Percentiles rank a stretch among this genome's conserved stretches.
phyloP scores from a whole-genome alignment of 371 early-diverging fungal genomes.

The Dinochytrium kinnereticum region DNA sequence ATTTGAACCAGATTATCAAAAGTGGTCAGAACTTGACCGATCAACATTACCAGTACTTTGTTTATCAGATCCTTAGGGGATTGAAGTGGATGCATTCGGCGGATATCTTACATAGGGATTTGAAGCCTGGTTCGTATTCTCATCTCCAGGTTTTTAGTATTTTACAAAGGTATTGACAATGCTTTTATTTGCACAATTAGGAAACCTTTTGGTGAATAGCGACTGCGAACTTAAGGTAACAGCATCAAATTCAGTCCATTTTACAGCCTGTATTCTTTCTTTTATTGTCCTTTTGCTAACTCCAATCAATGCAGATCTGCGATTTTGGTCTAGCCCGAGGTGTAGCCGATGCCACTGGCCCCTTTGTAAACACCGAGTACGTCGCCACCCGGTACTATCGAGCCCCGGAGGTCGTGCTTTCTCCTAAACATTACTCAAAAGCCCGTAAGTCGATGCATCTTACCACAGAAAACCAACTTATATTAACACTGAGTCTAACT shows the following conservation, averaged over 20 bases:
- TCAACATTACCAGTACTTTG: conserved; percentile 62
- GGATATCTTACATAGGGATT: conserved; percentile 69
- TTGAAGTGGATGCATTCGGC: conserved; percentile 68
- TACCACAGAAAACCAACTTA: not conserved
- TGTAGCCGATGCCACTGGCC: conserved; percentile 71
- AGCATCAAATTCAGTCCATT: too few relatives aligned
- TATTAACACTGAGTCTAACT: not conserved
- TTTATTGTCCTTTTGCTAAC: not conserved
- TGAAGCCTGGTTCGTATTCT: conserved; percentile 64
- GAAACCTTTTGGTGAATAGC: conserved; percentile 60
- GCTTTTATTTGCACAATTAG: conserved; percentile 20
- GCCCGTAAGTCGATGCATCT: conserved; percentile 62
- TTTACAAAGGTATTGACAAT: conserved; percentile 6
- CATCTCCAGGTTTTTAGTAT: not conserved
- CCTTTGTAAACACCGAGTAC: conserved; percentile 78
- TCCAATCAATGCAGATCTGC: conserved; percentile 73
- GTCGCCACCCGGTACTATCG: conserved; percentile 98
- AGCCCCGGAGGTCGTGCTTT: conserved; percentile 98
- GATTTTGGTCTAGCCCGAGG: conserved; percentile 97
- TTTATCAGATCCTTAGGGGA: conserved; percentile 68
- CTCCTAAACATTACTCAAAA: conserved; percentile 91
- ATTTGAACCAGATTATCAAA: conserved; percentile 59
- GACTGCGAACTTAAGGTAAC: conserved; percentile 58
- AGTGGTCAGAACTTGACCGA: conserved; percentile 51
- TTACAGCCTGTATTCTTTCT: not conserved